phyloP scores from a whole-genome alignment of 495 filamentous ascomycete species.

The Hypoxylon intermedium region DNA sequence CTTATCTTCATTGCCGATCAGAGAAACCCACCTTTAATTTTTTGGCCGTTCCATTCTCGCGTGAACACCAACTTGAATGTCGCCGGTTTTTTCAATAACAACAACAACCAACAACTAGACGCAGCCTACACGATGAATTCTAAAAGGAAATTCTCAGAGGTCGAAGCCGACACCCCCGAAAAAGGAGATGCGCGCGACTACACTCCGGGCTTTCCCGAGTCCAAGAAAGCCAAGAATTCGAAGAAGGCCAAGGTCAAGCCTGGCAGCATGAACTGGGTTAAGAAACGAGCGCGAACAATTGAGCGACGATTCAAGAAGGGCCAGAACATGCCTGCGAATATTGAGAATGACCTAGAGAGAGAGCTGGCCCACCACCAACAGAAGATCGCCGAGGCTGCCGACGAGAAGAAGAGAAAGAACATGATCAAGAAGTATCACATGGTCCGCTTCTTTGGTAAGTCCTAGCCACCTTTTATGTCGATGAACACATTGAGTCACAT shows the following conservation, averaged over 20 bases:
- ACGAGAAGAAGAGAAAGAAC: constrained; percentile 66
- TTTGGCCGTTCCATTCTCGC: not conserved
- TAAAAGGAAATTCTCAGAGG: constrained; percentile 44
- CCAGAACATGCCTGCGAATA: constrained; percentile 73
- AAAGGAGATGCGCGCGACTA: constrained; percentile 26
- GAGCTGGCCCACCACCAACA: constrained; percentile 77
- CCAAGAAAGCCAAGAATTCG: constrained; percentile 43
- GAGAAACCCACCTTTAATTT: not conserved
- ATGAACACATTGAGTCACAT: not conserved
- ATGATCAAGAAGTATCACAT: constrained; percentile 93
- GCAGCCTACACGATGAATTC: constrained; percentile 37
- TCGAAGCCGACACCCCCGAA: constrained; percentile 34
- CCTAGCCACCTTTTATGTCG: not conserved
- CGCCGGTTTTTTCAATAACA: not conserved
- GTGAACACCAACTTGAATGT: not conserved
- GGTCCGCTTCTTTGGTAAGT: constrained; percentile 86
- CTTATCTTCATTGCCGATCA: not conserved
- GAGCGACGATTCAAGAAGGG: constrained; percentile 65
- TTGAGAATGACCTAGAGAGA: constrained; percentile 77
- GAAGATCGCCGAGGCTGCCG: constrained; percentile 65
- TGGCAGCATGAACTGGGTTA: constrained; percentile 53
- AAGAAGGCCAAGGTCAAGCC: constrained; percentile 37
- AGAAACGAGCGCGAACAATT: constrained; percentile 67
- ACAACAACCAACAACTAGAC: not conserved
- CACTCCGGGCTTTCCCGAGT: constrained; percentile 35